A percentile compares a stretch with the other conserved stretches of the same genome.
phyloP scores from a whole-genome alignment of 2,329 filamentous ascomycete species.

The Pseudogymnoascus sp. region DNA sequence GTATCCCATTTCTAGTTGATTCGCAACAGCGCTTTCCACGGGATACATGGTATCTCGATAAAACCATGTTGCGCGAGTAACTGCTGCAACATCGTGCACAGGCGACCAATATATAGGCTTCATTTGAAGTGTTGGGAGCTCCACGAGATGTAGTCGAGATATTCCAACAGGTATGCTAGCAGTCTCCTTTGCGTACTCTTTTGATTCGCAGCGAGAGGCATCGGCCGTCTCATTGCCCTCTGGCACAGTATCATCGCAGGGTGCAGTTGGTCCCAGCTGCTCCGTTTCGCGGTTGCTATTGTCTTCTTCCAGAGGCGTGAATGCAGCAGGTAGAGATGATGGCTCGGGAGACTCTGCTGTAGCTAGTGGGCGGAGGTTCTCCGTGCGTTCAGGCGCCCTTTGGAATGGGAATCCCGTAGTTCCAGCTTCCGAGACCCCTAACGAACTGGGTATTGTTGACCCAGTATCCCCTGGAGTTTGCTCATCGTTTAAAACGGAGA shows the following conservation, averaged over 20 bases:
- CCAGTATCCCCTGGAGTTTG: background rate
- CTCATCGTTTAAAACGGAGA: background rate
- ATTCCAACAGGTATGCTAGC: constrained; percentile 74
- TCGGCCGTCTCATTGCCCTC: constrained; percentile 15
- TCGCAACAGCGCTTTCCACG: constrained; percentile 76
- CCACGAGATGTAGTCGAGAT: constrained; percentile 83
- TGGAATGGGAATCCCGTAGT: constrained; percentile 43
- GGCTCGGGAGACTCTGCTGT: background rate
- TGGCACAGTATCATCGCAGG: background rate
- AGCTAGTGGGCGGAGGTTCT: constrained; percentile 10
- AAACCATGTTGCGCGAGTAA: constrained; percentile 90
- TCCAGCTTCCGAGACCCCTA: constrained; percentile 20
- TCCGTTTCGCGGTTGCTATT: background rate
- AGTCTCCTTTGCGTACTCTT: constrained; percentile 23
- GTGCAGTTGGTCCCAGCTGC: background rate
- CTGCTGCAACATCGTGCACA: constrained; percentile 76
- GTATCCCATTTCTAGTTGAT: constrained; percentile 88
- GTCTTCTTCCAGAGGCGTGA: background rate
- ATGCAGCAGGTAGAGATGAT: background rate
- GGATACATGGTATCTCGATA: constrained; percentile 93
- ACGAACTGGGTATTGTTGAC: background rate
- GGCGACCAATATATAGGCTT: constrained; percentile 98
- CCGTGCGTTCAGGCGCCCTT: constrained; percentile 31
- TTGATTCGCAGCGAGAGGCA: constrained; percentile 23
- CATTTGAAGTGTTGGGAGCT: constrained; percentile 77